phyloP scores from a whole-genome alignment of 2,329 filamentous ascomycete species.

The Colletotrichum tropicale region DNA sequence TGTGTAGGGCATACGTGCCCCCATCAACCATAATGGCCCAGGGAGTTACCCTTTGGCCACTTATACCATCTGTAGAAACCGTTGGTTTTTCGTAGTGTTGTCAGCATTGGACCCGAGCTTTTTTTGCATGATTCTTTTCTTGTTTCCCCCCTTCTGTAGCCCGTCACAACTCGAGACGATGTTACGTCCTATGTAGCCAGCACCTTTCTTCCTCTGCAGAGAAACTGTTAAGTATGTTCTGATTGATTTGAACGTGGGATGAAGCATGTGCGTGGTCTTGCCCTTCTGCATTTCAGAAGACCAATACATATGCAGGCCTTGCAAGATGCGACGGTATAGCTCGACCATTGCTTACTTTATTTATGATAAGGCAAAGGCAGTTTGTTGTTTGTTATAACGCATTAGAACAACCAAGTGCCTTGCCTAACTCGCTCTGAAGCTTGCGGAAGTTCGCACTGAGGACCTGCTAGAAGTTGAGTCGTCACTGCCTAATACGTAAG shows the following conservation, averaged over 20 bases:
- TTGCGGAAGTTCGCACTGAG: accelerated
- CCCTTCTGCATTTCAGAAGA: not conserved
- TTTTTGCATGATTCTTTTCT: not conserved
- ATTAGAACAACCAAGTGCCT: not conserved
- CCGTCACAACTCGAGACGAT: too few relatives aligned
- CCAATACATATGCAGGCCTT: too few relatives aligned
- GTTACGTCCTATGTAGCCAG: not conserved
- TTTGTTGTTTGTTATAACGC: not conserved
- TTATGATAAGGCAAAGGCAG: not conserved
- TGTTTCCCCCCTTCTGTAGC: too few relatives aligned
- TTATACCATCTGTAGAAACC: not conserved
- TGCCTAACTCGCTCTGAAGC: not conserved
- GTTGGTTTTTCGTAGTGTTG: not conserved
- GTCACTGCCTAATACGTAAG: not conserved
- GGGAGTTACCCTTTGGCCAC: too few relatives aligned
- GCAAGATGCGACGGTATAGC: too few relatives aligned
- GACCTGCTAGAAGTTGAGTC: not conserved
- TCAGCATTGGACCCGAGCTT: not conserved
- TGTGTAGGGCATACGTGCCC: not conserved
- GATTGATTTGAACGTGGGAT: not conserved
- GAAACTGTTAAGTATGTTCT: not conserved
- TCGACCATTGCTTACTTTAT: too few relatives aligned
- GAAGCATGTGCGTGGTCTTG: not conserved
- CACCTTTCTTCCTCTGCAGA: not conserved
- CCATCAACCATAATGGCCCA: too few relatives aligned